A percentile compares a stretch with the other conserved stretches of the same genome.
These are phyloP conservation scores for Drosera capensis DNA, from an alignment of 148 eudicot species.

Conservation along the genomic window DNA sequence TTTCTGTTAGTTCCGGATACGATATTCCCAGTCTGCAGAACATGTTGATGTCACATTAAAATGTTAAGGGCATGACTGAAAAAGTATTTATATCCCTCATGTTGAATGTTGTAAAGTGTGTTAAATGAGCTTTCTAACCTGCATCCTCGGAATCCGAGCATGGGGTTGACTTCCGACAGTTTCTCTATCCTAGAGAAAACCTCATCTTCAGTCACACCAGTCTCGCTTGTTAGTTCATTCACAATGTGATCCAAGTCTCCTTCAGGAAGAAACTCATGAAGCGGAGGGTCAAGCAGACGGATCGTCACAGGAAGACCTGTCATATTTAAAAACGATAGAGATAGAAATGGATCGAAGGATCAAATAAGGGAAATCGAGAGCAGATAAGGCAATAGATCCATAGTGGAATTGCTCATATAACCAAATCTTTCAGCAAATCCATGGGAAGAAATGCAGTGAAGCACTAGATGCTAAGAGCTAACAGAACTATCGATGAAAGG, in stretches of 20 bases:
- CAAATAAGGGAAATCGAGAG: no score
- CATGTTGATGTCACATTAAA: no score
- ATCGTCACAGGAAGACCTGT: conserved; percentile 93
- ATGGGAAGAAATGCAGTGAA: not conserved
- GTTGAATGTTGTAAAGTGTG: no score
- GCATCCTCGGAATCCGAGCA: conserved; percentile 99
- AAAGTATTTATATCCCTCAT: not conserved
- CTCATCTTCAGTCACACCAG: conserved; percentile 80
- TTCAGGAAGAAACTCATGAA: conserved; percentile 97
- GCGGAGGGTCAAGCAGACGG: conserved; percentile 87
- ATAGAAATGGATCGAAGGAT: no score
- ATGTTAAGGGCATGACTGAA: conserved; percentile 5
- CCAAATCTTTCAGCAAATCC: no score
- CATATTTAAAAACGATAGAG: not conserved
- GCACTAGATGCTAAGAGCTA: not conserved
- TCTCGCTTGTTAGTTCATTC: conserved; percentile 46
- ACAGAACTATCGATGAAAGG: not conserved
- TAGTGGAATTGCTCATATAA: no score
- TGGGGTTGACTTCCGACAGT: conserved; percentile 94
- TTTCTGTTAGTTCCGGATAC: conserved; percentile 91
- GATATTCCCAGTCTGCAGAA: conserved; percentile 97
- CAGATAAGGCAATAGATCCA: no score
- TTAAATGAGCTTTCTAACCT: conserved; percentile 27
- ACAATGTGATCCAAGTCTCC: conserved; percentile 86
- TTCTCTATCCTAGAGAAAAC: conserved; percentile 76